Evolutionary conservation across 176 grass and related monocot species (phyloP).

Genomic region (Phragmites australis): DNA sequence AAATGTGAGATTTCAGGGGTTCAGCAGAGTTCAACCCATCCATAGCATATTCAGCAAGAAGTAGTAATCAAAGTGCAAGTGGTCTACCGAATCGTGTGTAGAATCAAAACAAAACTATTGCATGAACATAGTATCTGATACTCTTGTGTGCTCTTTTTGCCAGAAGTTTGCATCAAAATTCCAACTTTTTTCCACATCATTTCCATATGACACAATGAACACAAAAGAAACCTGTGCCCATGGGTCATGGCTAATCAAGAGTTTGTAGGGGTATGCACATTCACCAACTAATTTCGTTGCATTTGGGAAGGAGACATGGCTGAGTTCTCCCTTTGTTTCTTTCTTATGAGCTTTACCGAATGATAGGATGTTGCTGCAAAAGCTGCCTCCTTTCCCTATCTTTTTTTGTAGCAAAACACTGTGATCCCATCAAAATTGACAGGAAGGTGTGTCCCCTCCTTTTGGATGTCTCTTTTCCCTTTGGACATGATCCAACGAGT

Average conservation of each 20-base stretch:
- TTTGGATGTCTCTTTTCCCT: slow-evolving; percentile 19
- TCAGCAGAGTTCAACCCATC: neutral
- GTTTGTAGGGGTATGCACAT: neutral
- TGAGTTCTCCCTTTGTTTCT: neutral
- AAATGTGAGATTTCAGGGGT: neutral
- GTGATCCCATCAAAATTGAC: slow-evolving; percentile 23
- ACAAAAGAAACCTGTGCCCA: neutral
- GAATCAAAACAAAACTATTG: neutral
- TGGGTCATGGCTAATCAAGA: neutral
- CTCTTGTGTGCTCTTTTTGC: neutral
- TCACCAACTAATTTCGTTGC: neutral
- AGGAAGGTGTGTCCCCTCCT: slow-evolving; percentile 11
- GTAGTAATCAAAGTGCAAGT: neutral
- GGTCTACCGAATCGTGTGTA: neutral
- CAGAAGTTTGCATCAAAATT: neutral
- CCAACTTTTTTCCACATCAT: neutral
- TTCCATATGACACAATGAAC: no score
- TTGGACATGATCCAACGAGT: slow-evolving; percentile 12
- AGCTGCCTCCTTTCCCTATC: neutral
- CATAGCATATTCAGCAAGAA: neutral
- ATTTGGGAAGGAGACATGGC: neutral
- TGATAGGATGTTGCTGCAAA: neutral
- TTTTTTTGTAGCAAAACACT: slow-evolving; percentile 34
- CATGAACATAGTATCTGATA: neutral
- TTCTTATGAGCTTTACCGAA: neutral